Conservation (phyloP, 371 early-diverging fungal genomes). For the Fennellomyces sp. region DNA sequence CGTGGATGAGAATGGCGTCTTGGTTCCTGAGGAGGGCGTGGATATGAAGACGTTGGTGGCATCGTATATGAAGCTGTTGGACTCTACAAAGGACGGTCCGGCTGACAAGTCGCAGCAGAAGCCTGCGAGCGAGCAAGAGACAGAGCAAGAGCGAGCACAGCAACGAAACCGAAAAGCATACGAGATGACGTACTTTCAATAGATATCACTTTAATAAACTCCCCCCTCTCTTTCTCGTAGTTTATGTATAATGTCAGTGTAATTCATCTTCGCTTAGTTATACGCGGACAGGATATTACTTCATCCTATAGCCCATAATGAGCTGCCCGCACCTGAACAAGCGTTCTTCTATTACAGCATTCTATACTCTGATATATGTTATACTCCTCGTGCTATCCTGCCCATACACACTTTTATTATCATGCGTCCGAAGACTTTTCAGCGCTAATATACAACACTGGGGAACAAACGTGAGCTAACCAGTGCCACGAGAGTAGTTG, state of each 20-base stretch:
- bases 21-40: slow-evolving; percentile 11
- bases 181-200: slow-evolving; percentile 9
- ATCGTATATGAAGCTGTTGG: neutral
- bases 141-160: neutral
- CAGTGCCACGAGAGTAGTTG: too few species aligned
- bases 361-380: neutral
- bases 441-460: slow-evolving; percentile 54
- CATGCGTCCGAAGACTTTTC: slow-evolving; percentile 21
- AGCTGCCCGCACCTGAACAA: slow-evolving; percentile 51
- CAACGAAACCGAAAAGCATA: slow-evolving; percentile 19
- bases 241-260: neutral
- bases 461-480: neutral
- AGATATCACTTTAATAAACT: neutral
- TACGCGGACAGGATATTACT: slow-evolving; percentile 49
- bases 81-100: slow-evolving; percentile 4
- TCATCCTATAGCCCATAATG: slow-evolving; percentile 25
- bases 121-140: slow-evolving; percentile 17
- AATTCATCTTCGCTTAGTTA: slow-evolving; percentile 38
- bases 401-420: slow-evolving; percentile 17
- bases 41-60: neutral
- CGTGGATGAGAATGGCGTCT: slow-evolving; percentile 21
- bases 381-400: neutral
- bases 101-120: slow-evolving; percentile 24
- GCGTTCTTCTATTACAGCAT: slow-evolving; percentile 28
- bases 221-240: neutral